Evolutionary conservation across 1,139 yeast genomes (phyloP), one percentile per base, ranked within the genome.

Genomic region (Kluyveromyces sp.): DNA sequence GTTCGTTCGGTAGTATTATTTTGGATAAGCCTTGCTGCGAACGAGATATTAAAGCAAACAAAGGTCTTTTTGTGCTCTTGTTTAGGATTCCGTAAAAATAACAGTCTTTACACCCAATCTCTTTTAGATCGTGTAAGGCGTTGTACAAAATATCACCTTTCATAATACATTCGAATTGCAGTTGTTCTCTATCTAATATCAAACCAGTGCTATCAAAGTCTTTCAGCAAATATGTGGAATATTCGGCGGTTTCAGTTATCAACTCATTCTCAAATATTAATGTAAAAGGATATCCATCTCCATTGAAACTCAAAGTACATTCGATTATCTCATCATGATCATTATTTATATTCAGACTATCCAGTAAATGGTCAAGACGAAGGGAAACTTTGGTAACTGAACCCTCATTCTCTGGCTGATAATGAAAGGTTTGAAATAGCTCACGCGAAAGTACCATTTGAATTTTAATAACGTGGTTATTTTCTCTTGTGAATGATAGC

Each of bases 201-300:
- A 74, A 61, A 1, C 64, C 68, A 7, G 53, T 48, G 39, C 53
- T 56, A 37, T 70, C 70, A 27, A 72, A 57, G 37, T 66, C 82
- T 39, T 63, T 63, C 3, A 61, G 54, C 41, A 75, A 58, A 53
- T 72, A 76, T 0, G 95, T 86, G 2, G 75, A 67, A 52, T 87
- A 77, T 55, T 84, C 90, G 51, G 88, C 80, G 48, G 78, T 72
- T 55, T 88, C 95, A 37, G 81, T 76, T 53, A 87, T 78, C 44
- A 73, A 64, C 2, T 76, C 73, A 60, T 86, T 95, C 56, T 83
- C 89, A 63, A 86, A 85, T 28, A 81, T 82, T 26, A 87, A 64
- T 1, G 79, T 71, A 48, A 88, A 76, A 0, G 94, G 90, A 4
- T 71, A 59, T 0, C 94, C 94, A 10, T 71, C 71, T 0, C 87